Percentiles rank a stretch among this genome's conserved stretches.
Conservation (phyloP, 2,329 filamentous ascomycete species). For the Mycocentrospora acerina region DNA sequence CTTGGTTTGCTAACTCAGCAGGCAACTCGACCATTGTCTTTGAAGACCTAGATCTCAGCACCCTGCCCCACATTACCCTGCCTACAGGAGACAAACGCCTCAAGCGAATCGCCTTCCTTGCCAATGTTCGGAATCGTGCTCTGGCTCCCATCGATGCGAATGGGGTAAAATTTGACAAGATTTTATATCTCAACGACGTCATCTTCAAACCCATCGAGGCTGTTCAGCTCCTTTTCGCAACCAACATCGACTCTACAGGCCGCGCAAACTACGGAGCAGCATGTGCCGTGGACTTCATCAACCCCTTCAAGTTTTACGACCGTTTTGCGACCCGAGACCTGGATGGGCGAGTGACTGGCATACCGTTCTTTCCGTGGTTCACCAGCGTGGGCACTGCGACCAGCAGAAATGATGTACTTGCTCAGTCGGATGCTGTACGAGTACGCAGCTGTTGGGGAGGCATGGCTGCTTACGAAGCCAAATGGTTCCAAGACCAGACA, state of each 20-base stretch:
- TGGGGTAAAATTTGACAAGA: slow-evolving; percentile 59
- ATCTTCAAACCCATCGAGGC: slow-evolving; percentile 61
- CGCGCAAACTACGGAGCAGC: slow-evolving; percentile 62
- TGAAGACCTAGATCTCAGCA: slow-evolving; percentile 59
- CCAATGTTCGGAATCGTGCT: slow-evolving; percentile 71
- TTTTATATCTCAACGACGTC: slow-evolving; percentile 69
- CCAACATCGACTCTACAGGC: slow-evolving; percentile 57
- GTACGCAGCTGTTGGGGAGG: slow-evolving; percentile 78
- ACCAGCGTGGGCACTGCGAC: slow-evolving; percentile 52
- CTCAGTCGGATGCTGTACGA: slow-evolving; percentile 63
- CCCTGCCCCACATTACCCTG: slow-evolving; percentile 61
- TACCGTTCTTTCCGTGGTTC: slow-evolving; percentile 71
- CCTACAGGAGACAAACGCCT: slow-evolving; percentile 64
- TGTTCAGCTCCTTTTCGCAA: slow-evolving; percentile 64
- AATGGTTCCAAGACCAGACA: slow-evolving; percentile 55
- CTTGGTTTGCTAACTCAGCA: slow-evolving; percentile 19
- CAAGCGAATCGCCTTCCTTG: slow-evolving; percentile 73
- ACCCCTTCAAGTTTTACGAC: slow-evolving; percentile 70
- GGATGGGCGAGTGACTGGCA: slow-evolving; percentile 63
- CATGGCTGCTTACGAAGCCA: slow-evolving; percentile 68
- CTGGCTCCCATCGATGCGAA: slow-evolving; percentile 61
- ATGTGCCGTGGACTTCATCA: slow-evolving; percentile 70
- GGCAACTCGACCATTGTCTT: slow-evolving; percentile 56
- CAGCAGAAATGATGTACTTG: slow-evolving; percentile 63
- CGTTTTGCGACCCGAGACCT: slow-evolving; percentile 70